Evolutionary conservation across 2,329 filamentous ascomycete genomes (phyloP).

Genomic region (Botryotinia narcissicola): DNA sequence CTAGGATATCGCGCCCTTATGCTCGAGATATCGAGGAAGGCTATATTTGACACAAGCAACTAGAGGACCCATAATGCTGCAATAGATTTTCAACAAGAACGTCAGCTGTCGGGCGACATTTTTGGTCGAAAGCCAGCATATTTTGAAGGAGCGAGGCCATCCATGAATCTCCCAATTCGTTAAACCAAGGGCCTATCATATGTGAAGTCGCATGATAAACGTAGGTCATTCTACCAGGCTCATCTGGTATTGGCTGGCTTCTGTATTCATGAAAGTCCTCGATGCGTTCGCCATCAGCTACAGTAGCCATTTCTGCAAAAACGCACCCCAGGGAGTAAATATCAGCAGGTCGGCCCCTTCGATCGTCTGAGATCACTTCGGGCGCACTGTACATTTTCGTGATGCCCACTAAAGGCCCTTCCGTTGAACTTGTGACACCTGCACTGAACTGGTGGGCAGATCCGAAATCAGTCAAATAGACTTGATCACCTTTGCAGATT

Average conservation of each 20-base stretch:
- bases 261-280: constrained; percentile 28
- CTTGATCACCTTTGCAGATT: constrained; percentile 24
- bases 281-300: constrained; percentile 20
- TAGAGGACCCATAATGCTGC: neutral
- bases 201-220: constrained; percentile 27
- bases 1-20: too few species aligned
- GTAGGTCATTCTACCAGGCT: constrained; percentile 22
- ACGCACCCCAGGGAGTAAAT: constrained; percentile 27
- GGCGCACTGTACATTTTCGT: constrained; percentile 30
- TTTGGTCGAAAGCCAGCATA: constrained; percentile 22
- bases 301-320: constrained; percentile 27
- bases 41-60: neutral
- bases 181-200: constrained; percentile 26
- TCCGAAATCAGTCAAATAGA: constrained; percentile 29
- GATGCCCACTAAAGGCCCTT: constrained; percentile 23
- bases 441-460: constrained; percentile 25
- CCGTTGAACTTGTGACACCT: constrained; percentile 25
- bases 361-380: constrained; percentile 22
- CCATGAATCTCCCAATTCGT: constrained; percentile 9
- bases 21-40: neutral
- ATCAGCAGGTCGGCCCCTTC: constrained; percentile 25
- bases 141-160: constrained; percentile 19
- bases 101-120: constrained; percentile 20
- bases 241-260: constrained; percentile 23
- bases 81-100: constrained; percentile 5